Base-by-base conservation (phyloP, 2,329 filamentous ascomycete species). In the Alternaria burnsii region DNA sequence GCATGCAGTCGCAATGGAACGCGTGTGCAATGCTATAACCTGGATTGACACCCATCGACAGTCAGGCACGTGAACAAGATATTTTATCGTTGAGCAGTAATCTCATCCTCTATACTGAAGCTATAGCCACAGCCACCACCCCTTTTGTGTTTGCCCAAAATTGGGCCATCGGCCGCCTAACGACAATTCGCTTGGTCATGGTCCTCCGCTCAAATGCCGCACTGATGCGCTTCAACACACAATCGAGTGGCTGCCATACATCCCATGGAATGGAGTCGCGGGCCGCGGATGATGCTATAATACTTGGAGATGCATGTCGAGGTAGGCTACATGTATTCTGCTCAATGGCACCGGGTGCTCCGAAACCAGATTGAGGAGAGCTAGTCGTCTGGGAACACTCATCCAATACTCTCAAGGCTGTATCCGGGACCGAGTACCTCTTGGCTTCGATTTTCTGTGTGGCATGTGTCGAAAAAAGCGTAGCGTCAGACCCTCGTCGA, bases 21-120 rank as follows among this genome's bases (percentile, higher is more conserved):
- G 47, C n/a, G 53, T 67, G 2, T 42, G 36, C 24, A 43, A 67
- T 30, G 63, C 65, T 20, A 32, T 70, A 28, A 52, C 50, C 26
- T 75, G 67, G 65, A 64, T 70, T 41, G 56, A 63, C 22, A 60
- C 47, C 24, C 47, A 70, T 30, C 47, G 32, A 30, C 10, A 44
- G n/a, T n/a, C 24, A 30, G 26, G n/a, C 18, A 24, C 22, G 32
- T 58, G 20, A 54, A 46, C 26, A 11, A n/a, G 24, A 48, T 36
- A 30, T 10, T 28, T 48, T 28, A 40, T 56, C 9, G 12, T 44
- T 28, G 6, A 5, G 16, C 4, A 46, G n/a, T 43, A 36, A 11
- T 40, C n/a, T 8, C 36, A 4, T 32, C 40, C 34, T n/a, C 36
- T 64, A 64, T 50, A 68, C 36, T 38, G 65, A 66, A 52, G 65